Evolutionary conservation across 2,329 filamentous ascomycete genomes (phyloP).

Genomic region (Venturiaceae sp.): DNA sequence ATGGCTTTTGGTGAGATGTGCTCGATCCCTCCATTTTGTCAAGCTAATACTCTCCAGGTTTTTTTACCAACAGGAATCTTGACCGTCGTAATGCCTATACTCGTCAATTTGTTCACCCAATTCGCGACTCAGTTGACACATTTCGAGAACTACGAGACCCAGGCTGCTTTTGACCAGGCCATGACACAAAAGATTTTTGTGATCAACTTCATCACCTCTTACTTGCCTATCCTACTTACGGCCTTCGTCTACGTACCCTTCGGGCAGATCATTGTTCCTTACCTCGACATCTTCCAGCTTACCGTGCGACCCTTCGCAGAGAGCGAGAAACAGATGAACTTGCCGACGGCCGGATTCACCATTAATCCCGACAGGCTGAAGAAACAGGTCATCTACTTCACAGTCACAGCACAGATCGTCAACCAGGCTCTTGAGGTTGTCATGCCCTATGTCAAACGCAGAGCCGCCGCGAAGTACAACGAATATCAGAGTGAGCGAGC

Average conservation of each 20-base stretch:
- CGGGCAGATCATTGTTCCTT: slow-evolving; percentile 70
- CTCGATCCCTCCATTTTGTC: neutral
- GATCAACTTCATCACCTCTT: slow-evolving; percentile 93
- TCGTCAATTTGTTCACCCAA: slow-evolving; percentile 64
- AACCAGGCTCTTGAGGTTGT: slow-evolving; percentile 78
- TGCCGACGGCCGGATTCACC: slow-evolving; percentile 53
- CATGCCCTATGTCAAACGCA: slow-evolving; percentile 75
- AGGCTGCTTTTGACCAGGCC: slow-evolving; percentile 72
- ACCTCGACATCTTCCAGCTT: slow-evolving; percentile 71
- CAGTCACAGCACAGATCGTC: slow-evolving; percentile 86
- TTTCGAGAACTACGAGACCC: slow-evolving; percentile 86
- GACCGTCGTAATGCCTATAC: slow-evolving; percentile 69
- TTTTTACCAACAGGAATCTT: slow-evolving; percentile 85
- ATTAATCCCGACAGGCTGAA: slow-evolving; percentile 77
- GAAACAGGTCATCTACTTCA: slow-evolving; percentile 92
- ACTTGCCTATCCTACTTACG: slow-evolving; percentile 83
- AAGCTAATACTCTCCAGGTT: slow-evolving; percentile 39
- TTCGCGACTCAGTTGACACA: slow-evolving; percentile 71
- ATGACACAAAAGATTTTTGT: slow-evolving; percentile 91
- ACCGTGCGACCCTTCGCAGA: slow-evolving; percentile 67
- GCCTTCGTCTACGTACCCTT: slow-evolving; percentile 95
- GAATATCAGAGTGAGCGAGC: slow-evolving; percentile 54
- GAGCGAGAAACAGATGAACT: slow-evolving; percentile 58
- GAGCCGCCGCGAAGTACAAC: slow-evolving; percentile 68
- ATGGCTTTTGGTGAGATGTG: slow-evolving; percentile 59